Percentiles rank a stretch among this genome's conserved stretches.
These are phyloP conservation scores for Phytophthora chlamydospora DNA, from an alignment of 352 stramenopile genomes.

Conservation along the genomic window DNA sequence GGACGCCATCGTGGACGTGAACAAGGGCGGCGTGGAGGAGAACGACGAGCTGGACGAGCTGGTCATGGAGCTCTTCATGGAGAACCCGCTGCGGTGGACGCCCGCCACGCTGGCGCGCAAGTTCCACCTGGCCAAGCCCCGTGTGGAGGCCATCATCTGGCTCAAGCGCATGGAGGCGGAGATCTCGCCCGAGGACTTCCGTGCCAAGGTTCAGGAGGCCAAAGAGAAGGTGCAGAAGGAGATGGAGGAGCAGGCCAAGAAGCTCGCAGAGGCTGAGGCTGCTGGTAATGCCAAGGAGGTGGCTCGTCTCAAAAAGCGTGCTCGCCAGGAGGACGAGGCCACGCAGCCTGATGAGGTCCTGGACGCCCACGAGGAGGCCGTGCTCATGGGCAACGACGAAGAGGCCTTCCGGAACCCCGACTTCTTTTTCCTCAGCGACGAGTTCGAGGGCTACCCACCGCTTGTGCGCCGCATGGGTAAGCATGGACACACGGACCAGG, in stretches of 20 bases:
- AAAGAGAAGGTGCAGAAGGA: slow-evolving; percentile 53
- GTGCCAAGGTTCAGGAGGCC: slow-evolving; percentile 59
- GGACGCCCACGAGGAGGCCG: slow-evolving; percentile 58
- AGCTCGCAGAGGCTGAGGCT: slow-evolving; percentile 52
- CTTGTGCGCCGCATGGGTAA: slow-evolving; percentile 83
- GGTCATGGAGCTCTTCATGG: slow-evolving; percentile 85
- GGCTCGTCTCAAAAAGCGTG: slow-evolving; percentile 59
- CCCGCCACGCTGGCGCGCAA: slow-evolving; percentile 82
- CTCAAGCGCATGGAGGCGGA: slow-evolving; percentile 75
- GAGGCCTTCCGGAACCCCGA: slow-evolving; percentile 83
- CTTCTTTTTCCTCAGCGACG: slow-evolving; percentile 88
- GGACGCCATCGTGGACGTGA: slow-evolving; percentile 66
- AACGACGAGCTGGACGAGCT: slow-evolving; percentile 75
- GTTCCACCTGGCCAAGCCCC: slow-evolving; percentile 74
- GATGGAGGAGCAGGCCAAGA: slow-evolving; percentile 46
- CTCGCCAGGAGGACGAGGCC: slow-evolving; percentile 49
- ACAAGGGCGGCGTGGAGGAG: slow-evolving; percentile 71
- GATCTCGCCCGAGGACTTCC: slow-evolving; percentile 64
- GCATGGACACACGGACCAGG: slow-evolving; percentile 80
- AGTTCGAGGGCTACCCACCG: slow-evolving; percentile 81
- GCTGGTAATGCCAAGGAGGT: slow-evolving; percentile 66
- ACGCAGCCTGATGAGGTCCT: slow-evolving; percentile 63
- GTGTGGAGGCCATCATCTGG: slow-evolving; percentile 83
- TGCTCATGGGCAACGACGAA: slow-evolving; percentile 65
- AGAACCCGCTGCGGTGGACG: slow-evolving; percentile 88